A percentile compares a stretch with the other conserved stretches of the same genome.
Evolutionary conservation across 2,329 filamentous ascomycete genomes (phyloP).

Genomic region (Nigrospora oryzae): DNA sequence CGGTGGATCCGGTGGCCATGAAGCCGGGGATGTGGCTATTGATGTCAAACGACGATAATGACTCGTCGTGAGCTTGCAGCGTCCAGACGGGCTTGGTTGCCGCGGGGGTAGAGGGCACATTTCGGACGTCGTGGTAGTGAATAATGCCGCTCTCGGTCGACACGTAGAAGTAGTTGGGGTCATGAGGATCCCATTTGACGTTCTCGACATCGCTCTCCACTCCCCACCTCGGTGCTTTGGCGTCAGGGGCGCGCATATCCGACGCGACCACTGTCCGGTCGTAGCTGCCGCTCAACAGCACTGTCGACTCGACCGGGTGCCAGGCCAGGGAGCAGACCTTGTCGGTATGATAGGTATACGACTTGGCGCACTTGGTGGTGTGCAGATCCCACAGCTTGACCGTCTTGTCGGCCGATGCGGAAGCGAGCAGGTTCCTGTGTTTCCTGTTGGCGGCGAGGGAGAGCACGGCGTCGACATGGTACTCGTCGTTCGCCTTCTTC

Average conservation of each 20-base stretch:
- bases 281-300: slow-evolving; percentile 88
- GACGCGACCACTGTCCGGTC: slow-evolving; percentile 90
- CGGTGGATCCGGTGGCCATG: slow-evolving; percentile 86
- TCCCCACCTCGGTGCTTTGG: slow-evolving; percentile 75
- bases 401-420: slow-evolving; percentile 91
- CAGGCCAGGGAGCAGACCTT: slow-evolving; percentile 96
- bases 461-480: slow-evolving; percentile 90
- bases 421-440: slow-evolving; percentile 90
- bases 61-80: slow-evolving; percentile 89
- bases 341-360: slow-evolving; percentile 91
- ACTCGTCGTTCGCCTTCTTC: slow-evolving; percentile 80
- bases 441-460: slow-evolving; percentile 86
- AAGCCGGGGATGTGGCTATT: slow-evolving; percentile 86
- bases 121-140: slow-evolving; percentile 84
- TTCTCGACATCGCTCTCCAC: slow-evolving; percentile 95
- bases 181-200: slow-evolving; percentile 87
- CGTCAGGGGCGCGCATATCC: slow-evolving; percentile 89
- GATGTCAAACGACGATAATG: slow-evolving; percentile 85
- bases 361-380: slow-evolving; percentile 87
- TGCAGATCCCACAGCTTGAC: slow-evolving; percentile 97
- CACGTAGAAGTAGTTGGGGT: slow-evolving; percentile 89
- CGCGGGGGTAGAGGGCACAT: slow-evolving; percentile 62
- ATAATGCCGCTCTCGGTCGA: slow-evolving; percentile 88
- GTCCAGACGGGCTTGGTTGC: slow-evolving; percentile 85
- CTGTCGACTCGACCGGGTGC: slow-evolving; percentile 80